Base-by-base conservation (phyloP, 257 asterid genomes). In the Ilex asprella region DNA sequence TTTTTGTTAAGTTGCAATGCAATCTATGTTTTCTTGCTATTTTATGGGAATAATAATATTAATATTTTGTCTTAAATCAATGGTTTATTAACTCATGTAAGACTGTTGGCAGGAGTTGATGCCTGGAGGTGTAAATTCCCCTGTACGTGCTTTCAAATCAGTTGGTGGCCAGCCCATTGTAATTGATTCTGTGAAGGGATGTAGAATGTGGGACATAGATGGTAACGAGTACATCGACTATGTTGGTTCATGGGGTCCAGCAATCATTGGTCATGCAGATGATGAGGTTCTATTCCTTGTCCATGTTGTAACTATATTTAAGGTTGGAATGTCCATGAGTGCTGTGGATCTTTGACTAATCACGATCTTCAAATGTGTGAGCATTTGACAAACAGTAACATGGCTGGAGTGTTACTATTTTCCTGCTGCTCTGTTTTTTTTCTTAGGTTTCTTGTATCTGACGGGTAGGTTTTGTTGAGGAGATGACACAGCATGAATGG, bases 71-170 rank as follows among this genome's bases (percentile, higher is more conserved):
- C 2, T 29, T 30, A 50, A 13, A 12, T 62, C 59, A 30, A 56
- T 61, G 47, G 29, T 27, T 64, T 44, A 21, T 10, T 46, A 14
- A 46, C 52, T 46, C 52, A 10, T 10, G 3, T 46, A 14, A 46
- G n/a, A 46, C 52, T 46, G 4, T 46, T 46, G 6, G 52, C 52
- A 46, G 52, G 52, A 14, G 3, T 72, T 93, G 79, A 93, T 93
- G 99, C 99, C 99, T 7, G 99, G 99, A 67, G 99, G 99, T 73
- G 99, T 93, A 47, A 93, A 92, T 67, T 86, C 96, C 61, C 99
- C 96, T 1, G 97, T 89, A 3, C 97, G 99, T 58, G 99, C 99
- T 72, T 92, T 92, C 79, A 92, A 84, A 75, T 89, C 97, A 46
- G 97, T 86, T 73, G 99, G 99, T 39, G 97, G 99, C 62, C 99